Base-by-base conservation (phyloP, 2,329 filamentous ascomycete genomes). In the Penicillium glabrum region DNA sequence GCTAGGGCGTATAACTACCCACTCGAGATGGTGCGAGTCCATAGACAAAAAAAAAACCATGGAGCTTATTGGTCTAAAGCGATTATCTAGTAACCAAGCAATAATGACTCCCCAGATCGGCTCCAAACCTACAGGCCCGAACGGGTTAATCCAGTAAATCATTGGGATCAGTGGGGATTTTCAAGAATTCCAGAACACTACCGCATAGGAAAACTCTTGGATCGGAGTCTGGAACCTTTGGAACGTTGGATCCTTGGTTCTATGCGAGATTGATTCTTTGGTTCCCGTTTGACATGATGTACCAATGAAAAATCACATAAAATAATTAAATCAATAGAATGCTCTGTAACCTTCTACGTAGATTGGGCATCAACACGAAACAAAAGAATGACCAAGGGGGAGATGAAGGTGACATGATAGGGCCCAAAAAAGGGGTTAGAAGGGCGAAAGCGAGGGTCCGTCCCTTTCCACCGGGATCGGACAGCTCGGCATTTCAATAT, bases 141-240 rank as follows among this genome's bases (percentile, higher is more conserved):
- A 62, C 29, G 14, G 55, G 56, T 54, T 49, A 61, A 59, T 57
- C 49, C 45, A 61, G 51, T 33, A 47, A 46, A 54, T 59, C 53
- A 44, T 43, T 45, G 56, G 58, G 61, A 29, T 21, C 47, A 14
- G 47, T 50, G 61, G 56, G 54, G 52, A 49, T 45, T 61, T 62
- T 60, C 61, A 60, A 41, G 10, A 19, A 39, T 41, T 41, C 39
- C 39, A 61, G 63, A 65, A 65, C 53, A 58, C 31, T 53, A 19
- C 50, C 35, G 10, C 27, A 53, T 46, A 39, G n/a, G 43, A 26
- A 24, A 24, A 29, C 11, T 39, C 44, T 41, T 21, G 50, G 31
- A 44, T 53, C 50, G 31, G 21, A 45, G 47, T 50, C 47, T 50
- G 47, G 47, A 50, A 39, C 47, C 14, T 39, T 9, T 33, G 31